Percentiles rank a stretch among this genome's conserved stretches.
Conservation (phyloP, 768 basidiomycete genomes). For the Lactarius trivialis region DNA sequence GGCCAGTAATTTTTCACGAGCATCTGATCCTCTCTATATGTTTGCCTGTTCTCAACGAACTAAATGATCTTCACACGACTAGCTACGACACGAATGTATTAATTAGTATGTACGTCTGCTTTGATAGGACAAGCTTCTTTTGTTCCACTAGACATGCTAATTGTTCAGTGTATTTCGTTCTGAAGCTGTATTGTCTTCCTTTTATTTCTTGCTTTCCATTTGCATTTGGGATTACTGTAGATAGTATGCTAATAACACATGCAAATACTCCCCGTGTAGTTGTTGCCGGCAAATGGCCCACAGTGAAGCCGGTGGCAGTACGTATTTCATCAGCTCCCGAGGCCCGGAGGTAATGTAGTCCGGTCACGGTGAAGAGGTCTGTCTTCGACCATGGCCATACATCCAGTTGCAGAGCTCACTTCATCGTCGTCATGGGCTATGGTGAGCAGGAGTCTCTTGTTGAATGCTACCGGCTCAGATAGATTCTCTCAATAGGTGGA, state of each 20-base stretch:
- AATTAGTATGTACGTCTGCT: conserved; percentile 10
- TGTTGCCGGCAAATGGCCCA: background rate
- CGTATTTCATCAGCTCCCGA: background rate
- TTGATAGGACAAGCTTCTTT: conserved; percentile 3
- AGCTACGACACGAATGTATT: conserved; percentile 16
- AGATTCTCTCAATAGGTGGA: conserved; percentile 50
- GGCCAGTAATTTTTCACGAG: conserved; percentile 4
- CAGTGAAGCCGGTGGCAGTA: background rate
- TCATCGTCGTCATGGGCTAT: conserved; percentile 85
- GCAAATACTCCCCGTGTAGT: background rate
- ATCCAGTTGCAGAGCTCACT: conserved; percentile 71
- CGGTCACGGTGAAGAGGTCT: background rate
- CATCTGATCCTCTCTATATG: background rate
- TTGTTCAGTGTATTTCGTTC: conserved; percentile 6
- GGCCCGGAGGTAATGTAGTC: background rate
- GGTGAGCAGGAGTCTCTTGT: conserved; percentile 35
- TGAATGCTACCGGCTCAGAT: conserved; percentile 8
- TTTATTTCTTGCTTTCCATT: conserved; percentile 1
- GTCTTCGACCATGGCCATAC: conserved; percentile 41
- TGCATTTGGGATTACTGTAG: background rate
- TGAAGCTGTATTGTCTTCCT: conserved; percentile 9
- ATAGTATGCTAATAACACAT: background rate
- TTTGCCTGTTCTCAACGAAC: background rate
- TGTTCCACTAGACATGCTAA: conserved; percentile 14
- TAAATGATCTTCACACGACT: background rate